These are phyloP conservation scores for Neurospora sp. DNA, from an alignment of 495 filamentous ascomycete species.

Conservation along the genomic window DNA sequence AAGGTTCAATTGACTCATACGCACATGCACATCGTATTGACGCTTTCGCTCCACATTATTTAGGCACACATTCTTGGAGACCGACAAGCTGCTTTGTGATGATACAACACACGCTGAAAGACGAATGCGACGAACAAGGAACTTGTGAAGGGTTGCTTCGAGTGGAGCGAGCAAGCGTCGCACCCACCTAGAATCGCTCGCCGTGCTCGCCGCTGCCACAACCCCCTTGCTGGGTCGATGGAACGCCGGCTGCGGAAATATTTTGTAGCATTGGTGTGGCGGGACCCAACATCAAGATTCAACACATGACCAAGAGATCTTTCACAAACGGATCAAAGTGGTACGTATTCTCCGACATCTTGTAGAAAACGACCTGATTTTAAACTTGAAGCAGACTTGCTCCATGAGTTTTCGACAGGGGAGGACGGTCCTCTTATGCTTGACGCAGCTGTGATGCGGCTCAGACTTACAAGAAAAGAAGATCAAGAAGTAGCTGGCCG, in stretches of 20 bases:
- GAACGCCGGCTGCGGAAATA: constrained; percentile 5
- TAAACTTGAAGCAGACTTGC: neutral
- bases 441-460: neutral
- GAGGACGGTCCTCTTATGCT: neutral
- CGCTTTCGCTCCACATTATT: neutral
- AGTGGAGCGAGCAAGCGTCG: neutral
- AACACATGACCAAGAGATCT: neutral
- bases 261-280: constrained; percentile 10
- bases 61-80: neutral
- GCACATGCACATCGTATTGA: neutral
- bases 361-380: neutral
- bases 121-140: neutral
- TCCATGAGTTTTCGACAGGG: neutral
- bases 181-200: constrained; percentile 12
- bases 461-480: constrained; percentile 8
- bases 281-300: neutral
- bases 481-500: constrained; percentile 1
- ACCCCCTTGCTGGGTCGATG: constrained; percentile 5
- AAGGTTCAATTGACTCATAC: neutral
- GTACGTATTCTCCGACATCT: neutral
- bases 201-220: constrained; percentile 13
- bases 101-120: neutral
- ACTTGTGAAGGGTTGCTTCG: neutral
- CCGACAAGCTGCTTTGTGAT: neutral
- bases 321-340: neutral